A percentile compares a stretch with the other conserved stretches of the same genome.
phyloP scores from a whole-genome alignment of 1,284 basidiomycete species.

The Austropuccinia psidii region DNA sequence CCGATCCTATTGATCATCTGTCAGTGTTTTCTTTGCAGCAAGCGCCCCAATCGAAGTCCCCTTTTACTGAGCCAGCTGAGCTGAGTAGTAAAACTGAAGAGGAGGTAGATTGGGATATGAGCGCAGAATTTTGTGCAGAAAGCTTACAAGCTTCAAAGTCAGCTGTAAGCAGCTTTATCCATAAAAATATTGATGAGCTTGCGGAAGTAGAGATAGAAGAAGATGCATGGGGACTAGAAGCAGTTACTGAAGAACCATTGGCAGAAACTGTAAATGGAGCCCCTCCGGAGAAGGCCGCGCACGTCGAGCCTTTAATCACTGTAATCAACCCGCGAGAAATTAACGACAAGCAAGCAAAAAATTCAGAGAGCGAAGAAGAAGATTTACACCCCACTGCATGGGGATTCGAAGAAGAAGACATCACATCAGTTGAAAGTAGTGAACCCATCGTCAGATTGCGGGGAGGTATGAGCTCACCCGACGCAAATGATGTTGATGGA shows the following conservation, averaged over 20 bases:
- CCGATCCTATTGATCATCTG: conserved; percentile 16
- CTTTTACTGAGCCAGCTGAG: not conserved
- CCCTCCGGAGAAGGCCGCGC: not conserved
- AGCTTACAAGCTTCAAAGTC: not conserved
- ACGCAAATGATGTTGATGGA: conserved; percentile 12
- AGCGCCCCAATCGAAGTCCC: not conserved
- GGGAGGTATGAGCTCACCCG: conserved; percentile 21
- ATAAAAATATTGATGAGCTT: not conserved
- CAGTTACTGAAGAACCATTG: not conserved
- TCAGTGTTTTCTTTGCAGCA: not conserved
- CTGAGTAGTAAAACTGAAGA: not conserved
- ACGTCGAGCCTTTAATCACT: not conserved
- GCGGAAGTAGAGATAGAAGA: conserved; percentile 17
- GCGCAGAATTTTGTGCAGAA: not conserved
- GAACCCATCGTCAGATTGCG: conserved; percentile 14
- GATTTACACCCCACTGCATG: conserved; percentile 17
- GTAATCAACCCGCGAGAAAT: not conserved
- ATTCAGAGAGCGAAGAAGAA: not conserved
- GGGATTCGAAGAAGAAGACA: conserved; percentile 25
- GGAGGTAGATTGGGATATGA: conserved; percentile 33
- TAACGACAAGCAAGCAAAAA: no score
- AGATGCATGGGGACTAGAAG: conserved; percentile 28
- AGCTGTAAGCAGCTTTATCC: no score
- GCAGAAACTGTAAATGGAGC: not conserved
- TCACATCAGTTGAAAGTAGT: not conserved